A percentile compares a stretch with the other conserved stretches of the same genome.
Evolutionary conservation across 805 yeast species (phyloP).

Genomic region (Cephaloascus fragrans): DNA sequence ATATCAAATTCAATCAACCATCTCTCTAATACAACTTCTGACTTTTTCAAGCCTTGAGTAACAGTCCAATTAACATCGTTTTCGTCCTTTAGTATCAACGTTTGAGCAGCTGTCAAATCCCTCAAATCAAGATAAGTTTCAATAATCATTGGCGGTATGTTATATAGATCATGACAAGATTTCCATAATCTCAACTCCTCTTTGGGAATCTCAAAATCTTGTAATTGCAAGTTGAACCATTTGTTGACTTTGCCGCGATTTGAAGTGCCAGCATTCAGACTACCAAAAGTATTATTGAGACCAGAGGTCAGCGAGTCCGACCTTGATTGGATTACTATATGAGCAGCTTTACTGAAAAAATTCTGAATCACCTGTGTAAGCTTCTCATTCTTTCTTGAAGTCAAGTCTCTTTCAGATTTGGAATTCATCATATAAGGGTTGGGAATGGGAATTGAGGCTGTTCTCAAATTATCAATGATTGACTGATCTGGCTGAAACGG

Average conservation of each 20-base stretch:
- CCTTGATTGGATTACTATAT: conserved; percentile 43
- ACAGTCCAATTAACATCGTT: conserved; percentile 46
- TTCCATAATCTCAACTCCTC: conserved; percentile 65
- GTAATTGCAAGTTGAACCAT: conserved; percentile 55
- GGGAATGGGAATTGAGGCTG: too few species aligned
- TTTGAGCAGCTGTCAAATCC: conserved; percentile 43
- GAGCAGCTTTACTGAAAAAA: conserved; percentile 57
- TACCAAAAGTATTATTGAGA: too few species aligned
- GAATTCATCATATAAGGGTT: background rate
- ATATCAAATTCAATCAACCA: conserved; percentile 83
- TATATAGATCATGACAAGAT: conserved; percentile 24
- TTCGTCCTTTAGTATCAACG: conserved; percentile 48
- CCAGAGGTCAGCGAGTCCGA: conserved; percentile 12
- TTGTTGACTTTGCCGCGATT: conserved; percentile 27
- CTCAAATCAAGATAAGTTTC: conserved; percentile 74
- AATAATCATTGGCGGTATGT: conserved; percentile 73
- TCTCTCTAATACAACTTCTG: conserved; percentile 87
- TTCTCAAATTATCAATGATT: background rate
- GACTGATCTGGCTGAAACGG: background rate
- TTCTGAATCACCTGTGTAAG: conserved; percentile 39
- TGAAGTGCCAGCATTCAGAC: conserved; percentile 8
- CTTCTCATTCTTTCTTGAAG: conserved; percentile 17
- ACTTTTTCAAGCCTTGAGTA: conserved; percentile 51
- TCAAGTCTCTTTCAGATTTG: conserved; percentile 1
- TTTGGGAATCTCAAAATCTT: conserved; percentile 20